phyloP scores from a whole-genome alignment of 768 basidiomycete species.

The Multifurca ochricompacta region DNA sequence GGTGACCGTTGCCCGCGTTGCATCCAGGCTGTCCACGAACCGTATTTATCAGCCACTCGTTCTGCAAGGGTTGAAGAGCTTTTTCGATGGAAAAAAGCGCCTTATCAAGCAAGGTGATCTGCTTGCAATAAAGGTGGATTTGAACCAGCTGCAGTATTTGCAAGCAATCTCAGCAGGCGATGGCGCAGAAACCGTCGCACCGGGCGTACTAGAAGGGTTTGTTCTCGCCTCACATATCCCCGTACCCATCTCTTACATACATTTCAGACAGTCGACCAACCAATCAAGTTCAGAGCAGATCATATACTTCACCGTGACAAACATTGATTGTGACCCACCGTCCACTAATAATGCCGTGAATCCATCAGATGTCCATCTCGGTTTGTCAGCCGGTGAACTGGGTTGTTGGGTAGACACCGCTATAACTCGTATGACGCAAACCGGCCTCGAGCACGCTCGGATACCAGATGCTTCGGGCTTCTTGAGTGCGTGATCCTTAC shows the following conservation, averaged over 20 bases:
- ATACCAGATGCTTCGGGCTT: slow-evolving; percentile 48
- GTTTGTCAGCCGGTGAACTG: slow-evolving; percentile 55
- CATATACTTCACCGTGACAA: slow-evolving; percentile 73
- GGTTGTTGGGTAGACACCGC: slow-evolving; percentile 80
- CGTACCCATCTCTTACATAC: not conserved
- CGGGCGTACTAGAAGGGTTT: slow-evolving; percentile 3
- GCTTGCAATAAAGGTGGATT: slow-evolving; percentile 55
- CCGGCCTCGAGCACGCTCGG: slow-evolving; percentile 63
- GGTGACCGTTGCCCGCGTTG: slow-evolving; percentile 73
- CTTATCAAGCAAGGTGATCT: slow-evolving; percentile 71
- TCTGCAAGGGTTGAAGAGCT: slow-evolving; percentile 49
- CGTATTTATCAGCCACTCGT: slow-evolving; percentile 56
- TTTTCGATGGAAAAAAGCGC: slow-evolving; percentile 48
- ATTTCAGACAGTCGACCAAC: slow-evolving; percentile 3
- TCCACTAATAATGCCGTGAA: slow-evolving; percentile 27
- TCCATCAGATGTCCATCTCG: slow-evolving; percentile 42
- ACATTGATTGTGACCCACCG: slow-evolving; percentile 59
- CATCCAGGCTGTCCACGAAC: slow-evolving; percentile 63
- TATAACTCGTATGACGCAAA: slow-evolving; percentile 69
- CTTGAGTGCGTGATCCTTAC: slow-evolving; percentile 36
- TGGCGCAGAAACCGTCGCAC: not conserved
- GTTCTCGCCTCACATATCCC: not conserved
- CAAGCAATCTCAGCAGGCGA: slow-evolving; percentile 1
- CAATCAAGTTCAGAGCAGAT: slow-evolving; percentile 33
- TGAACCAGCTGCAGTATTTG: slow-evolving; percentile 32